Percentiles rank a stretch among this genome's conserved stretches.
Evolutionary conservation across 768 basidiomycete species (phyloP).

Genomic region (Leccinellum luteum): DNA sequence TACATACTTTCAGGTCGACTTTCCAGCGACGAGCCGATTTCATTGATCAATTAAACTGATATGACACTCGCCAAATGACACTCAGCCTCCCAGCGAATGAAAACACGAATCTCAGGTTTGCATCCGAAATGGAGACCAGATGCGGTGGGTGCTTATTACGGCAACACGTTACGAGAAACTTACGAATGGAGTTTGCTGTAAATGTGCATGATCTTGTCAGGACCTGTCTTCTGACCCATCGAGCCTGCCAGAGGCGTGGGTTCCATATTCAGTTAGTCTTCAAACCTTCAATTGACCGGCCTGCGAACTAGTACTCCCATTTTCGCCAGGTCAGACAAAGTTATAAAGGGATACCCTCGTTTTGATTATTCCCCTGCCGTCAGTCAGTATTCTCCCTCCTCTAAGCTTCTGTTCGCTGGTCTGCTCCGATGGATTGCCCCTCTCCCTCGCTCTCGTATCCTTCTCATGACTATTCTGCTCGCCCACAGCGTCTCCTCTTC

Average conservation of each 20-base stretch:
- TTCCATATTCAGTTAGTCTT: constrained; percentile 27
- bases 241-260: constrained; percentile 32
- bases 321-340: constrained; percentile 24
- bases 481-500: neutral
- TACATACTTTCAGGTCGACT: neutral
- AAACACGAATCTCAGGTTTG: constrained; percentile 21
- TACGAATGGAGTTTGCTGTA: constrained; percentile 30
- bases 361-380: constrained; percentile 18
- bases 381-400: constrained; percentile 13
- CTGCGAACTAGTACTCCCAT: constrained; percentile 16
- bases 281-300: constrained; percentile 14
- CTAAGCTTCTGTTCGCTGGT: constrained; percentile 6
- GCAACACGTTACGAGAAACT: constrained; percentile 24
- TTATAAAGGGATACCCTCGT: constrained; percentile 29
- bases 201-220: constrained; percentile 26
- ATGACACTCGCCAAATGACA: constrained; percentile 7
- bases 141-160: constrained; percentile 29
- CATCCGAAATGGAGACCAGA: constrained; percentile 24
- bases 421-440: constrained; percentile 14
- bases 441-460: neutral
- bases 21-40: constrained; percentile 22
- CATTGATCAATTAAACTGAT: constrained; percentile 25
- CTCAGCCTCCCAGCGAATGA: constrained; percentile 13
- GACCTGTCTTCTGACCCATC: constrained; percentile 29
- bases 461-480: neutral